These are phyloP conservation scores for Flaveria bidentis DNA, from an alignment of 129 eudicot species.

Conservation along the genomic window DNA sequence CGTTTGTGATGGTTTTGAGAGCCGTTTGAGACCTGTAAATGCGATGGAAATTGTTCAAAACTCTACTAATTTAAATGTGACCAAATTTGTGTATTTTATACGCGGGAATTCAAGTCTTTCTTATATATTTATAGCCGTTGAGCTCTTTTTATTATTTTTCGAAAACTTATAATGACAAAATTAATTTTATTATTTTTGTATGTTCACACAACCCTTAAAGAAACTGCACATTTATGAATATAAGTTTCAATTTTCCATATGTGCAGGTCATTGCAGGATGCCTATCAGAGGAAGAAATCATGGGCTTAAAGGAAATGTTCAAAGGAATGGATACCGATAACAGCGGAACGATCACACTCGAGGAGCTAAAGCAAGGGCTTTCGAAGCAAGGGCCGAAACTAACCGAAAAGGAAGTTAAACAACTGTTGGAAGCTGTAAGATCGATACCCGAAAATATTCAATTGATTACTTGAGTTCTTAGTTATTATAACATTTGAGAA, in stretches of 20 bases:
- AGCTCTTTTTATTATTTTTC: background rate
- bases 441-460: background rate
- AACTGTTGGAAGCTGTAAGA: conserved; percentile 84
- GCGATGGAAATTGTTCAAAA: background rate
- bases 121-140: background rate
- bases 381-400: conserved; percentile 73
- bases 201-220: background rate
- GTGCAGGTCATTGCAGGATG: conserved; percentile 83
- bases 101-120: background rate
- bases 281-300: conserved; percentile 87
- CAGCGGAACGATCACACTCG: conserved; percentile 81
- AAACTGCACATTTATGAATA: background rate
- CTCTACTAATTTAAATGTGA: background rate
- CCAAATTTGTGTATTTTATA: background rate
- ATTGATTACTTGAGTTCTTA: conserved; percentile 18
- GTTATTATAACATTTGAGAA: background rate
- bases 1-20: background rate
- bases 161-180: background rate
- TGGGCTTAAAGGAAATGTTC: conserved; percentile 86
- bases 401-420: conserved; percentile 70
- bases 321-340: conserved; percentile 77
- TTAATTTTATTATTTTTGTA: background rate
- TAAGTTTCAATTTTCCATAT: background rate
- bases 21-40: background rate
- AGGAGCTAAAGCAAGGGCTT: conserved; percentile 75